Evolutionary conservation across 2,329 filamentous ascomycete genomes (phyloP).

Genomic region (Penicillium sp.): DNA sequence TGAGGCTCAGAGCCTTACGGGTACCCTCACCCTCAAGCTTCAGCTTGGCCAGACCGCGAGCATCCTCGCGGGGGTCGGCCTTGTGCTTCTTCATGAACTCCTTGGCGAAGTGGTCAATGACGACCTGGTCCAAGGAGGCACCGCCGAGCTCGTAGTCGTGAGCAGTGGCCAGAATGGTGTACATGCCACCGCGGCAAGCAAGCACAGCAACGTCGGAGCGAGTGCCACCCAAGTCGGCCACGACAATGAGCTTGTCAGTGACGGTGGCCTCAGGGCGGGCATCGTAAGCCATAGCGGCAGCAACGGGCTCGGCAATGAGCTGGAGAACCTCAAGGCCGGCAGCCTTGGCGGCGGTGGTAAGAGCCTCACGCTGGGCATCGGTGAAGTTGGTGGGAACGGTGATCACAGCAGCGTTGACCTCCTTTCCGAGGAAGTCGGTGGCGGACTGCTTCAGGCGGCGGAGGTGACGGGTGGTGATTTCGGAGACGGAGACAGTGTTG

Average conservation of each 20-base stretch:
- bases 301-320: slow-evolving; percentile 84
- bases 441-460: slow-evolving; percentile 75
- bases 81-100: slow-evolving; percentile 98
- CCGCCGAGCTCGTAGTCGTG: slow-evolving; percentile 96
- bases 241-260: slow-evolving; percentile 82
- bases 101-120: slow-evolving; percentile 96
- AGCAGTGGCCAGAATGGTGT: slow-evolving; percentile 85
- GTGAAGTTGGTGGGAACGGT: slow-evolving; percentile 90
- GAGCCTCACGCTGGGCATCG: slow-evolving; percentile 76
- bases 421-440: slow-evolving; percentile 85
- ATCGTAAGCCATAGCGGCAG: slow-evolving; percentile 85
- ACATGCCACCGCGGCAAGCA: slow-evolving; percentile 88
- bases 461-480: slow-evolving; percentile 79
- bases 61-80: slow-evolving; percentile 76
- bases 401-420: slow-evolving; percentile 90
- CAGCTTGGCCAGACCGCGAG: slow-evolving; percentile 80
- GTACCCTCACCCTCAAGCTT: slow-evolving; percentile 84
- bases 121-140: slow-evolving; percentile 75
- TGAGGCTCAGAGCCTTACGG: slow-evolving; percentile 86
- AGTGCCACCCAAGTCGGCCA: slow-evolving; percentile 88
- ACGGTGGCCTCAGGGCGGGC: slow-evolving; percentile 68
- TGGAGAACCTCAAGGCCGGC: slow-evolving; percentile 86
- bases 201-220: slow-evolving; percentile 87
- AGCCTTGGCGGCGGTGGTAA: slow-evolving; percentile 69
- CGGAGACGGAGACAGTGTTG: slow-evolving; percentile 68